Evolutionary conservation across 768 basidiomycete genomes (phyloP).

Genomic region (Leccinum variicolor): DNA sequence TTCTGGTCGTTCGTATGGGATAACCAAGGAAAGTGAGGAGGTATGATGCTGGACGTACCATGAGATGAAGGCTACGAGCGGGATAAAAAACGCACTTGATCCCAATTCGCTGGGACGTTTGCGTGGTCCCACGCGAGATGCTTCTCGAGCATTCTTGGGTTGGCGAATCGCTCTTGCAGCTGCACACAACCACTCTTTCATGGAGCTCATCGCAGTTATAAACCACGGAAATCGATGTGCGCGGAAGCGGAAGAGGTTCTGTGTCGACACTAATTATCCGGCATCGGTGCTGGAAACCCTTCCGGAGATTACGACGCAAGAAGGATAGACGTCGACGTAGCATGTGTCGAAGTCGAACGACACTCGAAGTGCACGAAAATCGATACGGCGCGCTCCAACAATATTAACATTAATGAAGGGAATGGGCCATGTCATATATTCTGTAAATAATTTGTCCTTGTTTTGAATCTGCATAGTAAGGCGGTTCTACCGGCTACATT

Average conservation of each 20-base stretch:
- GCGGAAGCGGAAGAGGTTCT: slow-evolving; percentile 16
- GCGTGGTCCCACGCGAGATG: slow-evolving; percentile 52
- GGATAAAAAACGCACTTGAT: slow-evolving; percentile 16
- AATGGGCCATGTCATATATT: no score
- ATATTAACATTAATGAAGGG: no score
- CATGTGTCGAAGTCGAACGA: slow-evolving; percentile 36
- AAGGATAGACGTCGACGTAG: slow-evolving; percentile 56
- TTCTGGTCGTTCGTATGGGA: slow-evolving; percentile 9
- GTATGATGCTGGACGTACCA: slow-evolving; percentile 10
- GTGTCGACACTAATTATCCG: slow-evolving; percentile 33
- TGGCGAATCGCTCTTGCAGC: slow-evolving; percentile 39
- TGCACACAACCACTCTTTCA: slow-evolving; percentile 46
- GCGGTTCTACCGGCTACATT: no score
- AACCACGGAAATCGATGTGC: slow-evolving; percentile 22
- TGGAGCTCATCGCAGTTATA: slow-evolving; percentile 22
- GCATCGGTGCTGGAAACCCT: slow-evolving; percentile 48
- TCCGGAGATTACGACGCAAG: slow-evolving; percentile 47
- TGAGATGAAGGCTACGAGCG: not conserved
- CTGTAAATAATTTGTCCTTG: no score
- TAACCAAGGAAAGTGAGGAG: slow-evolving; percentile 15
- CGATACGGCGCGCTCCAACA: no score
- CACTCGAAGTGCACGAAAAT: no score
- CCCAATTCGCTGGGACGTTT: slow-evolving; percentile 39
- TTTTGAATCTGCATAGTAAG: no score
- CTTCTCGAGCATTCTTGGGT: slow-evolving; percentile 40